Conservation (phyloP, 768 basidiomycete species). For the Collybia sordida region DNA sequence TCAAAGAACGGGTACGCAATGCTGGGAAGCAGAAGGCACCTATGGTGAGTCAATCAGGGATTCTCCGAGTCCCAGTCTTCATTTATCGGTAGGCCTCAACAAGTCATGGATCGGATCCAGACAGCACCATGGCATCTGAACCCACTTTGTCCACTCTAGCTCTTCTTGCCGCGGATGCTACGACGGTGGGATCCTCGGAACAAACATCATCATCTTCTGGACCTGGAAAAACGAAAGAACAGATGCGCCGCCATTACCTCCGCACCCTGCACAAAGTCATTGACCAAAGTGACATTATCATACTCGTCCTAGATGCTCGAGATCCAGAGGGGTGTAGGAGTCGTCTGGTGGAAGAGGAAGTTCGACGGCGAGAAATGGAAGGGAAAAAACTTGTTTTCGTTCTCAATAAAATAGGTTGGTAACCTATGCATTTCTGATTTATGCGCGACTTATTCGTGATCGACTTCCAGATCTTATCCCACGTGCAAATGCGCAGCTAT, state of each 20-base stretch:
- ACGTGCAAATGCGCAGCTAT: slow-evolving; percentile 80
- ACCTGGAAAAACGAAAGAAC: slow-evolving; percentile 59
- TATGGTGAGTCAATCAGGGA: slow-evolving; percentile 28
- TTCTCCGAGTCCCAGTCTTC: background rate
- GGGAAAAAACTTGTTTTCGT: slow-evolving; percentile 94
- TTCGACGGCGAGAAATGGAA: slow-evolving; percentile 77
- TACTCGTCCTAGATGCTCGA: slow-evolving; percentile 89
- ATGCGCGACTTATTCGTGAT: background rate
- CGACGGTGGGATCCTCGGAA: slow-evolving; percentile 15
- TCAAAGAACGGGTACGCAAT: slow-evolving; percentile 58
- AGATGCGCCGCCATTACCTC: slow-evolving; percentile 71
- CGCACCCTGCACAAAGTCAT: slow-evolving; percentile 88
- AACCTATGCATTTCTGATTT: background rate
- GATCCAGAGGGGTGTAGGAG: slow-evolving; percentile 95
- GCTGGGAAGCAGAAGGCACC: slow-evolving; percentile 46
- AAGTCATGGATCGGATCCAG: slow-evolving; percentile 41
- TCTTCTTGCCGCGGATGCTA: slow-evolving; percentile 35
- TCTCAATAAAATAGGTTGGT: slow-evolving; percentile 91
- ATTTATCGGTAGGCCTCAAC: slow-evolving; percentile 11
- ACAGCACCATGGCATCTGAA: slow-evolving; percentile 73
- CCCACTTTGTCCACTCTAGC: slow-evolving; percentile 60
- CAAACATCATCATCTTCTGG: slow-evolving; percentile 25
- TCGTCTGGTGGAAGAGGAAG: slow-evolving; percentile 92
- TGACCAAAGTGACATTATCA: slow-evolving; percentile 87
- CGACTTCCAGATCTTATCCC: slow-evolving; percentile 77